These are phyloP conservation scores for Lavandula angustifolia DNA, from an alignment of 257 asterid genomes.

Conservation along the genomic window DNA sequence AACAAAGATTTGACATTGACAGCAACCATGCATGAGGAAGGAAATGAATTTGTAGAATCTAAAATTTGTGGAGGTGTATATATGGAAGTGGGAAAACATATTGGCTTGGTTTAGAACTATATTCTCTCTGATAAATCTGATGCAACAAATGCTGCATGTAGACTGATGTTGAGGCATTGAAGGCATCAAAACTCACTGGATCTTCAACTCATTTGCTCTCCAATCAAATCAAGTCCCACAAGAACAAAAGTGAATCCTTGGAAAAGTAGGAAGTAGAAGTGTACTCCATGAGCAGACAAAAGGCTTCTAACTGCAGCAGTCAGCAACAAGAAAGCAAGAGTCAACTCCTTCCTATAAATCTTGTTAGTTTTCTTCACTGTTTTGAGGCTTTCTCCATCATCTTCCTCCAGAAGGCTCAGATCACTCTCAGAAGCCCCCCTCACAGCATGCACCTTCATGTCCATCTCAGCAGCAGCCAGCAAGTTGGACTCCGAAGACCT, in stretches of 20 bases:
- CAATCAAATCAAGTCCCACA: constrained; percentile 70
- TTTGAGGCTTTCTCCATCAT: constrained; percentile 30
- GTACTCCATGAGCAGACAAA: constrained; percentile 73
- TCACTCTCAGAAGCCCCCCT: constrained; percentile 48
- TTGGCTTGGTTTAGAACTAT: constrained; percentile 25
- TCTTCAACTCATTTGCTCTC: constrained; percentile 57
- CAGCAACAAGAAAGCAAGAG: constrained; percentile 62
- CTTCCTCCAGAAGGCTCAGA: constrained; percentile 40
- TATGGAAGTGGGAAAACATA: not conserved
- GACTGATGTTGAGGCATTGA: not conserved
- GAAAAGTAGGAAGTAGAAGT: constrained; percentile 74
- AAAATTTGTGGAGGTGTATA: not conserved
- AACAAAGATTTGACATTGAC: constrained; percentile 24
- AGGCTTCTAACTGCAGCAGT: constrained; percentile 71
- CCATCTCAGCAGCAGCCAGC: constrained; percentile 46
- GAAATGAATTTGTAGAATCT: constrained; percentile 13
- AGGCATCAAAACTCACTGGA: not conserved
- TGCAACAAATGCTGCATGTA: constrained; percentile 9
- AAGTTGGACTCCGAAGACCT: constrained; percentile 61
- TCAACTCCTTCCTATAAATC: constrained; percentile 69
- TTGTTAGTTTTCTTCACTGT: constrained; percentile 54
- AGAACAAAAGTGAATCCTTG: constrained; percentile 72
- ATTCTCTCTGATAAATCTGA: constrained; percentile 27
- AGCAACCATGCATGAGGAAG: not conserved
- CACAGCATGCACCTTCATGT: constrained; percentile 34